Evolutionary conservation across 805 yeast species (phyloP).

Genomic region (Candida odintsovae): DNA sequence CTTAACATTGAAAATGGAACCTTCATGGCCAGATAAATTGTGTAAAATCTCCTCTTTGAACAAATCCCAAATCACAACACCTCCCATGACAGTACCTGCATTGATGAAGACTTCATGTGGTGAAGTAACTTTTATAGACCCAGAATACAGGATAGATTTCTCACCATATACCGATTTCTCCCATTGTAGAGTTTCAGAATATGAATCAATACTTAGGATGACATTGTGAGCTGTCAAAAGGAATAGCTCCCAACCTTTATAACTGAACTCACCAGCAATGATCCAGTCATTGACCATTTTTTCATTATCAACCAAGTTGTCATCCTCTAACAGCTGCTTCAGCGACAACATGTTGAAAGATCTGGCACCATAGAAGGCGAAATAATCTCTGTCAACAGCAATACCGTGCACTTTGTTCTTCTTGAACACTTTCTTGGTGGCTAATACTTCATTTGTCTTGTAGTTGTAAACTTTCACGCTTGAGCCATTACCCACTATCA

Average conservation of each 20-base stretch:
- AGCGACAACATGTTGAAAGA: constrained; percentile 46
- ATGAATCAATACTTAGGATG: constrained; percentile 36
- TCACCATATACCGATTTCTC: constrained; percentile 47
- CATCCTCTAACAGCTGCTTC: constrained; percentile 24
- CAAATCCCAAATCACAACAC: constrained; percentile 75
- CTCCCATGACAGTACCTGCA: constrained; percentile 93
- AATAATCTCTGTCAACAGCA: constrained; percentile 29
- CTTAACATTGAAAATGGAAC: constrained; percentile 81
- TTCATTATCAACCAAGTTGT: constrained; percentile 30
- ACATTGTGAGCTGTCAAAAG: constrained; percentile 79
- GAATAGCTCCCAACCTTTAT: constrained; percentile 32
- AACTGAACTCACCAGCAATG: constrained; percentile 48
- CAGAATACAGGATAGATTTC: constrained; percentile 83
- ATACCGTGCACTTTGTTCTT: constrained; percentile 84
- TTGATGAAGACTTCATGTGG: constrained; percentile 48
- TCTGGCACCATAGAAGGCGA: constrained; percentile 64
- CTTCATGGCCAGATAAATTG: constrained; percentile 72
- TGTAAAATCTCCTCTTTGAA: constrained; percentile 38
- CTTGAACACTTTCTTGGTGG: constrained; percentile 44
- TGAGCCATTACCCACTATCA: constrained; percentile 72
- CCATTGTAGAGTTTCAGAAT: constrained; percentile 22
- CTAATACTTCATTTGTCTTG: constrained; percentile 31
- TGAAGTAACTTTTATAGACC: constrained; percentile 50
- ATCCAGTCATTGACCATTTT: constrained; percentile 76
- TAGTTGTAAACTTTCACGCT: constrained; percentile 48